A percentile compares a stretch with the other conserved stretches of the same genome.
Conservation (phyloP, 768 basidiomycete genomes). For the Lentinula boryana region DNA sequence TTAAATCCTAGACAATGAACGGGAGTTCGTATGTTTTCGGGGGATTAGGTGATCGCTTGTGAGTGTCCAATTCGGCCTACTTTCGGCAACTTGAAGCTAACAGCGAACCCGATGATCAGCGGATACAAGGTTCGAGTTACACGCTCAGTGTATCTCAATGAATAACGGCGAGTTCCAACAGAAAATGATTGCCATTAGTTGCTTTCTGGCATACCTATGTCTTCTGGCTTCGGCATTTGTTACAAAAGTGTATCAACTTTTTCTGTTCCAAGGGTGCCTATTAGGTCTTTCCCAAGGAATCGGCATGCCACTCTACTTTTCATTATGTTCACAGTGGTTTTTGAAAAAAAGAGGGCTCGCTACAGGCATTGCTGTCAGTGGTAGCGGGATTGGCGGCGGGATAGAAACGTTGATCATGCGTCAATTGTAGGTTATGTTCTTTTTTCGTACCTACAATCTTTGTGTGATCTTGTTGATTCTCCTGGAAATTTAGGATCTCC, state of each 20-base stretch:
- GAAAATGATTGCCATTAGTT: slow-evolving; percentile 24
- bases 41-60: slow-evolving; percentile 25
- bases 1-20: slow-evolving; percentile 17
- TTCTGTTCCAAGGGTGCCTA: slow-evolving; percentile 22
- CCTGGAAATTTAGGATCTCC: slow-evolving; percentile 13
- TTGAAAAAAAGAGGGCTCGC: slow-evolving; percentile 24
- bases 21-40: slow-evolving; percentile 20
- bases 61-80: slow-evolving; percentile 8
- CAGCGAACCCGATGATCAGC: slow-evolving; percentile 4
- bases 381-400: slow-evolving; percentile 25
- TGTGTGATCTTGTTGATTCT: not conserved
- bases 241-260: slow-evolving; percentile 23
- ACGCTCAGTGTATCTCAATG: not conserved
- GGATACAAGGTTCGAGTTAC: slow-evolving; percentile 13
- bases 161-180: not conserved
- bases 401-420: slow-evolving; percentile 15
- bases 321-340: slow-evolving; percentile 29
- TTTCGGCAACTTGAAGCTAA: not conserved
- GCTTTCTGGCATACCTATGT: slow-evolving; percentile 18
- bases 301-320: slow-evolving; percentile 22
- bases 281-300: slow-evolving; percentile 12
- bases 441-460: not conserved
- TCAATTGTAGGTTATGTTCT: slow-evolving; percentile 9
- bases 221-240: slow-evolving; percentile 24
- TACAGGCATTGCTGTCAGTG: slow-evolving; percentile 27